phyloP scores from a whole-genome alignment of 75 land plant species.

The Adiantum capillusveneris region DNA sequence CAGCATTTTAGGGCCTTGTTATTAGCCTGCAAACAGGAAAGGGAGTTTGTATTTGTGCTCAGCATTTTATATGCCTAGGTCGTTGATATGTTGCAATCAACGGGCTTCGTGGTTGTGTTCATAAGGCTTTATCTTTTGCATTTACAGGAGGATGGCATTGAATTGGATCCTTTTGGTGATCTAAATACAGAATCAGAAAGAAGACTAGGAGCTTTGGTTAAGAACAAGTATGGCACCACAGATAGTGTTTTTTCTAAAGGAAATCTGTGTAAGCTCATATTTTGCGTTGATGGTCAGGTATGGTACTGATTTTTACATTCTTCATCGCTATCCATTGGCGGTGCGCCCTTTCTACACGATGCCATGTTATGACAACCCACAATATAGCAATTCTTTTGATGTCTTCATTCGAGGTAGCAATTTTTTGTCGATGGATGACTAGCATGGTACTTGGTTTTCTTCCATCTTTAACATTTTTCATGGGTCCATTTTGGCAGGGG shows the following conservation, averaged over 20 bases:
- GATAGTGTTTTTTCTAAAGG: too few species aligned
- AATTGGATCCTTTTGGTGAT: slow-evolving; percentile 84
- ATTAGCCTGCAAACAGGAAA: too few species aligned
- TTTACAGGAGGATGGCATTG: slow-evolving; percentile 71
- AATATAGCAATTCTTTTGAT: slow-evolving; percentile 88
- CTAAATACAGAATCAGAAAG: slow-evolving; percentile 80
- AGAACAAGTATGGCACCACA: slow-evolving; percentile 70
- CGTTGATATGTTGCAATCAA: too few species aligned
- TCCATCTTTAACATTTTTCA: too few species aligned
- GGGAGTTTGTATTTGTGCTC: too few species aligned
- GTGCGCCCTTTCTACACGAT: slow-evolving; percentile 91
- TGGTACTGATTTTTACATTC: slow-evolving; percentile 85
- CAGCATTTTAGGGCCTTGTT: too few species aligned
- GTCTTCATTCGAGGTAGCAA: slow-evolving; percentile 82
- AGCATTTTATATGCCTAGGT: too few species aligned
- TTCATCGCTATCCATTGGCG: slow-evolving; percentile 87
- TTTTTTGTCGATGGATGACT: too few species aligned
- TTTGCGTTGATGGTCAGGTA: slow-evolving; percentile 34
- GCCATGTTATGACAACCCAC: slow-evolving; percentile 64
- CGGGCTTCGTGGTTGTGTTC: too few species aligned
- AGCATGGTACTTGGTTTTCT: not conserved
- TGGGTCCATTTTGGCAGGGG: slow-evolving; percentile 35
- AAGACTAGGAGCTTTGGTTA: slow-evolving; percentile 65
- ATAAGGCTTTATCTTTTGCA: too few species aligned
- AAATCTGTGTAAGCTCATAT: too few species aligned